Conservation (phyloP, 2,329 filamentous ascomycete genomes). For the Colletotrichum simmondsii region DNA sequence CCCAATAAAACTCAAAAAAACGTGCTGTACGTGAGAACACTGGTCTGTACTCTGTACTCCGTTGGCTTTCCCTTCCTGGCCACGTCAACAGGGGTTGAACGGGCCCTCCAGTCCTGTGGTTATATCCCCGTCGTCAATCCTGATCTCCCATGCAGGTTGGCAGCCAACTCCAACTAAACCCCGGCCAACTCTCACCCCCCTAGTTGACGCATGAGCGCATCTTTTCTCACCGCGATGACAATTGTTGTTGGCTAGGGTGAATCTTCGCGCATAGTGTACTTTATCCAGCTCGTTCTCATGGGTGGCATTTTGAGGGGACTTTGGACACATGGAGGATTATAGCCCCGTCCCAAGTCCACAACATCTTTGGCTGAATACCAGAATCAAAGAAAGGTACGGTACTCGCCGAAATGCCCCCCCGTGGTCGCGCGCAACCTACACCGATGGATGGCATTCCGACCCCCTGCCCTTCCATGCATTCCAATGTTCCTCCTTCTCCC, state of each 20-base stretch:
- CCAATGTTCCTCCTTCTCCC: not conserved
- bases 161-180: not conserved
- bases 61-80: not conserved
- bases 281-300: too few relatives aligned
- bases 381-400: too few relatives aligned
- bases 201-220: not conserved
- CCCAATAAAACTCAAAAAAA: not conserved
- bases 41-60: too few relatives aligned
- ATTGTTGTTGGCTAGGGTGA: not conserved
- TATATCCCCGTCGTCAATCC: not conserved
- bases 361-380: too few relatives aligned
- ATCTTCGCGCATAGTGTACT: too few relatives aligned
- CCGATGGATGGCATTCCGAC: not conserved
- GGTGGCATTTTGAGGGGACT: too few relatives aligned
- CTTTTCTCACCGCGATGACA: not conserved
- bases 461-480: not conserved
- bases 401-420: not conserved
- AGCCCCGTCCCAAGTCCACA: too few relatives aligned
- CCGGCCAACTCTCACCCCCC: not conserved
- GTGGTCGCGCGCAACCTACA: not conserved
- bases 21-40: too few relatives aligned
- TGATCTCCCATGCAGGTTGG: not conserved
- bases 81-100: not conserved
- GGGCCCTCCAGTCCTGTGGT: not conserved
- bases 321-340: too few relatives aligned